Percentiles rank a stretch among this genome's conserved stretches.
Conservation (phyloP, 306 rosid species). For the Vigna unguiculata region DNA sequence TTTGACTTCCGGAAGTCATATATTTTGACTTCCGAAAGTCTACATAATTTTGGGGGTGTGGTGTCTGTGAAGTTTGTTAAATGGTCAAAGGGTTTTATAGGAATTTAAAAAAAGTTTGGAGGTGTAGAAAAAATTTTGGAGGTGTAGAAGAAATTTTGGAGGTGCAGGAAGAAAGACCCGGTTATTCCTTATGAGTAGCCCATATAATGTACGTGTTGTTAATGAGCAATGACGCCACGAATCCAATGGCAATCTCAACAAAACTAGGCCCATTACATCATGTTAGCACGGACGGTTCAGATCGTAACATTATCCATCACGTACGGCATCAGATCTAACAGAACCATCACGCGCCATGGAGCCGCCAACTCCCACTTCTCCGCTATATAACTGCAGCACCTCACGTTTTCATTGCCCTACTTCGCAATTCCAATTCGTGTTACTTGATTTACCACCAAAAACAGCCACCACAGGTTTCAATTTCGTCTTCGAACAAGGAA, state of each 20-base stretch:
- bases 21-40: too few species aligned
- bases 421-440: not conserved
- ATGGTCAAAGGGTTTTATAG: too few species aligned
- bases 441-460: slow-evolving; percentile 42
- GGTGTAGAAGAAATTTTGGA: too few species aligned
- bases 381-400: slow-evolving; percentile 35
- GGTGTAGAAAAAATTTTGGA: too few species aligned
- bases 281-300: slow-evolving; percentile 12
- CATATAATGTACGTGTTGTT: too few species aligned
- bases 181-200: too few species aligned
- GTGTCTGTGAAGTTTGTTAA: too few species aligned
- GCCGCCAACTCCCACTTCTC: slow-evolving; percentile 32
- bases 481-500: not conserved
- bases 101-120: too few species aligned
- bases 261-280: slow-evolving; percentile 25
- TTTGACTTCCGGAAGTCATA: too few species aligned
- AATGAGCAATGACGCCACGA: not conserved
- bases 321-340: slow-evolving; percentile 38
- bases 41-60: too few species aligned
- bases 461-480: slow-evolving; percentile 7
- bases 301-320: slow-evolving; percentile 28
- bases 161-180: too few species aligned
- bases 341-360: slow-evolving; percentile 14
- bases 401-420: slow-evolving; percentile 42
- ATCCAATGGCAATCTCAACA: not conserved